These are phyloP conservation scores for Ruellia speciosa DNA, from an alignment of 305 asterid genomes.

Conservation along the genomic window DNA sequence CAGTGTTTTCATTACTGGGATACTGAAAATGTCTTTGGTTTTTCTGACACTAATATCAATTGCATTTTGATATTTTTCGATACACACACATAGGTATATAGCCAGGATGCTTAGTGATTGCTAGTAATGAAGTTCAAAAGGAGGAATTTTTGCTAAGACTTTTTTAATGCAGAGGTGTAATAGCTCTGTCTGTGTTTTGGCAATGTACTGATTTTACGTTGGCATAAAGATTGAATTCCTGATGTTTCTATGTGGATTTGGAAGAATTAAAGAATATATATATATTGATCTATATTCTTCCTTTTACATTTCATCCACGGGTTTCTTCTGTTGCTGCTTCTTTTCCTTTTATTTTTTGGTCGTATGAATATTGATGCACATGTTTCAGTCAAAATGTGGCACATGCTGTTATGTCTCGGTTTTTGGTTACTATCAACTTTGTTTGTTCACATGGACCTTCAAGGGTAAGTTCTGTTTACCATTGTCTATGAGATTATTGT, in stretches of 20 bases:
- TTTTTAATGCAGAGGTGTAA: no score
- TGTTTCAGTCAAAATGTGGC: no score
- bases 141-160: neutral
- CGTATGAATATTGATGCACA: no score
- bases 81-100: no score
- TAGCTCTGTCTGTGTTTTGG: neutral
- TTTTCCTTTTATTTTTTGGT: no score
- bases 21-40: constrained; percentile 1
- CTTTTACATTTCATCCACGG: no score
- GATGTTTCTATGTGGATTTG: no score
- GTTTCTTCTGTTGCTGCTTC: no score
- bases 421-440: neutral
- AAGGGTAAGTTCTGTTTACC: neutral
- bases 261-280: no score
- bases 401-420: neutral
- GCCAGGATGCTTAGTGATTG: neutral
- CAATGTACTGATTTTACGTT: no score
- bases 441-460: neutral
- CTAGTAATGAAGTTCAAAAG: neutral
- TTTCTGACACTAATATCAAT: constrained; percentile 2
- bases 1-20: neutral
- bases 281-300: no score
- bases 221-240: no score
- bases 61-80: neutral
- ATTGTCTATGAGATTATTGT: neutral